Base-by-base conservation (phyloP, 164 flowering plant species). In the Piper longum region DNA sequence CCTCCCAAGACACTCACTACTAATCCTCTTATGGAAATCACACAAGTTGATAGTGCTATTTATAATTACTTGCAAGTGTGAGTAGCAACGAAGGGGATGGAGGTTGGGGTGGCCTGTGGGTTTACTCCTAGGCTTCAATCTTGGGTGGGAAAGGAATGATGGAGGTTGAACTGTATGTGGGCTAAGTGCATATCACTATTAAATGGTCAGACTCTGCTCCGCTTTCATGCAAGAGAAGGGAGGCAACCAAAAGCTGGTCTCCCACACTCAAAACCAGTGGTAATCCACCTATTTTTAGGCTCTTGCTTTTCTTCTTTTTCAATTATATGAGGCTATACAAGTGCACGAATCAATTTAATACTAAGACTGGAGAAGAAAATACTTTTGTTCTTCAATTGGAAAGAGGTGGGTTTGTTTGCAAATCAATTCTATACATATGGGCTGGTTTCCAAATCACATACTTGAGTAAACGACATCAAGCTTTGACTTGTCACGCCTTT, bases 121-220 rank as follows among this genome's bases (percentile, higher is more conserved):
- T 9, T 17, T 17, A 54, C 56, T 4, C 17, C 43, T 64, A 41
- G 43, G 41, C 44, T 44, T 26, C 36, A 26, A 26, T 26, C 36
- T 26, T 26, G 1, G 36, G 36, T 26, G 36, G 60, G 57, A 56
- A 18, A 55, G 54, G 16, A 43, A 62, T 62, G 66, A 66, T 56
- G 66, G 54, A 8, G 17, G 52, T 56, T 39, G 41, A 19, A 57
- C 60, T 36, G 64, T 57, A 8, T 8, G 52, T 26, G 66, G 57
- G 36, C 36, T 26, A 57, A 68, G 71, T 68, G 66, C 62, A 68
- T 51, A 48, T 18, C 48, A 62, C 66, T 63, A 60, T 63, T 56
- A 18, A 62, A 13, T 44, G 66, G 66, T 63, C 70, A 67, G 64
- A 68, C 40, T 58, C 54, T 36, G 56, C 13, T 57, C 56, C 57